These are phyloP conservation scores for Linaria vulgaris DNA, from an alignment of 257 asterid genomes.

Conservation along the genomic window DNA sequence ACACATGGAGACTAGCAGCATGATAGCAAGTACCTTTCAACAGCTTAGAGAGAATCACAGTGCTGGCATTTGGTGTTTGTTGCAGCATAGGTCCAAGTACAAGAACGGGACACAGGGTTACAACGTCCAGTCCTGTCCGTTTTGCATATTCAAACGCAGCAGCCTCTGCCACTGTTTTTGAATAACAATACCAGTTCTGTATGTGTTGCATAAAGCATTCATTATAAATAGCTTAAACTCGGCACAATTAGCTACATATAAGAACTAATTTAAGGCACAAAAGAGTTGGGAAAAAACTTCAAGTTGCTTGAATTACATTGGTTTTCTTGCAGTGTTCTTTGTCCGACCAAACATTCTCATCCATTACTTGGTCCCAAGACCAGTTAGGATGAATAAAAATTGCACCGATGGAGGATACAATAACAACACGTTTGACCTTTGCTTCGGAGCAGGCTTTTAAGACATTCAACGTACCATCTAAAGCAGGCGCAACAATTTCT, in stretches of 20 bases:
- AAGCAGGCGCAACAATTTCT: conserved; percentile 76
- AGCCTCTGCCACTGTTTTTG: conserved; percentile 74
- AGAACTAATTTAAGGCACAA: too few relatives aligned
- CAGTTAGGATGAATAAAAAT: conserved; percentile 52
- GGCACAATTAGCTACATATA: too few relatives aligned
- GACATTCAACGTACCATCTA: conserved; percentile 68
- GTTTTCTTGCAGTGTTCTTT: conserved; percentile 64
- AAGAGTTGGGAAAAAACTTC: too few relatives aligned
- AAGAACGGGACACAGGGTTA: conserved; percentile 56
- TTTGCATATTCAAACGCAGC: conserved; percentile 66
- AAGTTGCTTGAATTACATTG: conserved; percentile 37
- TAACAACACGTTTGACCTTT: conserved; percentile 54
- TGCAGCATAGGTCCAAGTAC: conserved; percentile 79
- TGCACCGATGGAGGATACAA: conserved; percentile 74
- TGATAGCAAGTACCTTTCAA: conserved; percentile 51
- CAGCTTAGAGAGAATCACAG: conserved; percentile 49
- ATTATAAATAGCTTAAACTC: too few relatives aligned
- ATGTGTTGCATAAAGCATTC: not conserved
- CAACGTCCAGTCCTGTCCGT: conserved; percentile 48
- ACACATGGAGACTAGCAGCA: too few relatives aligned
- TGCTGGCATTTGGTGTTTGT: conserved; percentile 58
- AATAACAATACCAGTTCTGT: conserved; percentile 80
- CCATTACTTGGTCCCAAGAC: conserved; percentile 52
- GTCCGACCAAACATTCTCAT: conserved; percentile 88
- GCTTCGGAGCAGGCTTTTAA: conserved; percentile 75